phyloP scores from a whole-genome alignment of 139 green algal genomes.

The Coccomyxa sp. region DNA sequence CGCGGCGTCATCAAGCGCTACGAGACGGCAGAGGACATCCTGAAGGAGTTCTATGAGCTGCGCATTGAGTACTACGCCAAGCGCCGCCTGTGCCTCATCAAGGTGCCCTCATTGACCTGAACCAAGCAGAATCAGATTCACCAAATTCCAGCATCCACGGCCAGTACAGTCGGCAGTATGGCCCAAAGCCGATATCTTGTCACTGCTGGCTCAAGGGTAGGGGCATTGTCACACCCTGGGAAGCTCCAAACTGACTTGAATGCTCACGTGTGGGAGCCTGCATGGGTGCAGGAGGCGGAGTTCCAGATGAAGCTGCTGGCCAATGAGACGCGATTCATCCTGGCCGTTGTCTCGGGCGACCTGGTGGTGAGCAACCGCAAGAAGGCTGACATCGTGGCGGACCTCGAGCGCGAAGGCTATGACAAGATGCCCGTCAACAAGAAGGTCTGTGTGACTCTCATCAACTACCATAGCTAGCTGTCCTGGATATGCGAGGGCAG shows the following conservation, averaged over 20 bases:
- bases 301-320: conserved; percentile 68
- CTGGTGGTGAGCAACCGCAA: conserved; percentile 85
- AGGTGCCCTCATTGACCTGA: not conserved
- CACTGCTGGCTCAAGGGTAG: too few relatives aligned
- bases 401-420: conserved; percentile 76
- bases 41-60: conserved; percentile 88
- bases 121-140: not conserved
- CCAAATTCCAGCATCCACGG: too few relatives aligned
- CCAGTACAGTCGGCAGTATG: too few relatives aligned
- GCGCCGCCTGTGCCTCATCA: conserved; percentile 43
- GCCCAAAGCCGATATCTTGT: too few relatives aligned
- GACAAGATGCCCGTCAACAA: conserved; percentile 58
- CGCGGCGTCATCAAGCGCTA: conserved; percentile 91
- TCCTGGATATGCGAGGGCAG: too few relatives aligned
- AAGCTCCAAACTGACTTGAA: too few relatives aligned
- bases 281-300: conserved; percentile 49
- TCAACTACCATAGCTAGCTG: not conserved
- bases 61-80: conserved; percentile 85
- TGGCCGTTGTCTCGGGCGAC: conserved; percentile 79
- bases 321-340: conserved; percentile 93
- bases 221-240: too few relatives aligned
- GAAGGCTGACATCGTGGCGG: conserved; percentile 74
- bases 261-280: too few relatives aligned
- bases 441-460: conserved; percentile 12
- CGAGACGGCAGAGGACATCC: conserved; percentile 76